Evolutionary conservation across 192 early-diverging fungal genomes (phyloP), one percentile per base, ranked within the genome.

Genomic region (Thamnidium elegans): DNA sequence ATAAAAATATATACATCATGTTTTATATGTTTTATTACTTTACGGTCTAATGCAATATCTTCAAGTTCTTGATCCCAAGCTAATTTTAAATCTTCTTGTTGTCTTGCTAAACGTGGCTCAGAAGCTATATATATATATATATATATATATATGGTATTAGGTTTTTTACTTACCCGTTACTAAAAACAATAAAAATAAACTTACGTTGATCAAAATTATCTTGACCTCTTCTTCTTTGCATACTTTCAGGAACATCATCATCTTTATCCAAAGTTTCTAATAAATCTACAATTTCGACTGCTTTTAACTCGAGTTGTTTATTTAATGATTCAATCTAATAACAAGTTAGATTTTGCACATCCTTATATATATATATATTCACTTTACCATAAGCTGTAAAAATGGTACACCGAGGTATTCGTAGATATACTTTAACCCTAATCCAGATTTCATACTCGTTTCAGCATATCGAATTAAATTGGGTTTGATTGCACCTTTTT

Each of bases 341-440:
- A 14, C 15, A 5, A 31, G 30, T 54, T 1, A 4, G 14, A 7
- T 4, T 17, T 32, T 15, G 4, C 48, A 23, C 2, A 17, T 48
- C 4, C 15, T n/a, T 7, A 14, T 54, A 20, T 14, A 21, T 53
- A 32, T 39, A 7, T 23, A 14, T 19, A 58, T 5, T 48, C n/a
- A n/a, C n/a, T 66, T 31, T 75, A 84, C 83, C 78, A 81, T 68
- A 8, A 85, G 71, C 52, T 82, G 79, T 44, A 85, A 64, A 23
- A 85, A 85, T 10, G 81, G 81, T 32, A 85, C 76, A 9, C 83
- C 81, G 26, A 85, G 73, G 23, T 79, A 81, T 8, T 79, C 72
- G 66, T 83, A 76, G 5, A 85, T 79, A 51, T 79, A 82, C 26
- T 81, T 75, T 11, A 85, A 58, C 1, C 83, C 83, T 30, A 78